Percentiles rank a stretch among this genome's conserved stretches.
phyloP scores from a whole-genome alignment of 202 grass and related monocot genomes.

The Brachypodium distachyon region DNA sequence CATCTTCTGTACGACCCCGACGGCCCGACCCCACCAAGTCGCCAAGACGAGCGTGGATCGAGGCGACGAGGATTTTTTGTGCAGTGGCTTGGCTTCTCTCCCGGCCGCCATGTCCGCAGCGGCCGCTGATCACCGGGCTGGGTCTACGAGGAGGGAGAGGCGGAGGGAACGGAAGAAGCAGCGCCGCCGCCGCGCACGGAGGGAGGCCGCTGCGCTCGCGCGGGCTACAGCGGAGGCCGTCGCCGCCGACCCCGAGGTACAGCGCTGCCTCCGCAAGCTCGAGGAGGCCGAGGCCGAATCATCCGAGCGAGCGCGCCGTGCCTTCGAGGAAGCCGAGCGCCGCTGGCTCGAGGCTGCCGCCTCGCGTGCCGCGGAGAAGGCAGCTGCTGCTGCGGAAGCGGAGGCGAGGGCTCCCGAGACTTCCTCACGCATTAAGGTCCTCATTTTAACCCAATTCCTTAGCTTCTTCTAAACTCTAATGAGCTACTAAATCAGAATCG shows the following conservation, averaged over 20 bases:
- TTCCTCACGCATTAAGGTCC: conserved; percentile 36
- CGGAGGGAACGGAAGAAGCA: conserved; percentile 61
- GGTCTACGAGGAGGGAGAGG: conserved; percentile 48
- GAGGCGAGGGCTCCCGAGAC: conserved; percentile 33
- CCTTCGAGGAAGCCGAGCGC: conserved; percentile 74
- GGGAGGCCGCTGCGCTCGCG: conserved; percentile 43
- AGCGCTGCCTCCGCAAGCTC: conserved; percentile 35
- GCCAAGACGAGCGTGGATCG: neutral
- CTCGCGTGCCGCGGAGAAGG: conserved; percentile 42
- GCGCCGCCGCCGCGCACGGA: conserved; percentile 50
- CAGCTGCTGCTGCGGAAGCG: conserved; percentile 23
- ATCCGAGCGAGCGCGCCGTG: conserved; percentile 46
- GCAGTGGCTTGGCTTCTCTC: conserved; percentile 16
- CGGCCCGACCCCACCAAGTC: neutral
- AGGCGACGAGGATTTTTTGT: too few species aligned
- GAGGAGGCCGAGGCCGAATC: conserved; percentile 49
- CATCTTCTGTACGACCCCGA: neutral
- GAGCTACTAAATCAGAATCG: too few species aligned
- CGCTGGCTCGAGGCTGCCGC: conserved; percentile 69
- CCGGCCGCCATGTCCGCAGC: neutral
- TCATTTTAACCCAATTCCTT: neutral
- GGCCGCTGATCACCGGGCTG: neutral
- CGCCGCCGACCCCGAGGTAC: conserved; percentile 57
- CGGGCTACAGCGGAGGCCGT: conserved; percentile 40
- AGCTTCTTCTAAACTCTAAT: neutral